phyloP scores from a whole-genome alignment of 805 yeast genomes.

The Zygoascus flipseniorum region DNA sequence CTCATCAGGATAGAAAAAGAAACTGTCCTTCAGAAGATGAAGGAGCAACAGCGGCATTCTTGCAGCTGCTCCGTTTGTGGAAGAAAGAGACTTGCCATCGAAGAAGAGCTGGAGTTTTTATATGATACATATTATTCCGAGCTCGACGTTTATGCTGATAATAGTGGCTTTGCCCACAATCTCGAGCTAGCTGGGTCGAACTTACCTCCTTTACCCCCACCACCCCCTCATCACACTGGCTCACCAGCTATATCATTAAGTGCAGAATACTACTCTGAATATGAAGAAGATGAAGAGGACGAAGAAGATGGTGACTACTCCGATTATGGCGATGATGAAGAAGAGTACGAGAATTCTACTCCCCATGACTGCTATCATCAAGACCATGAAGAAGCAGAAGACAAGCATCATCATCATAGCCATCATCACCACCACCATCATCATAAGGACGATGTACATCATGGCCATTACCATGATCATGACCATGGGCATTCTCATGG shows the following conservation, averaged over 20 bases:
- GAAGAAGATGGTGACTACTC: constrained; percentile 2
- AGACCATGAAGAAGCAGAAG: constrained; percentile 3
- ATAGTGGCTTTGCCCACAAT: not conserved
- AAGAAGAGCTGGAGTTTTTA: constrained; percentile 64
- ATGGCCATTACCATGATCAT: constrained; percentile 5
- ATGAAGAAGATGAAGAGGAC: constrained; percentile 6
- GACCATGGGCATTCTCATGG: constrained; percentile 9
- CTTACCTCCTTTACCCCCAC: not conserved
- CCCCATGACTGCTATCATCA: constrained; percentile 8
- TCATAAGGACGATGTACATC: constrained; percentile 6
- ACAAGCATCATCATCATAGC: constrained; percentile 12
- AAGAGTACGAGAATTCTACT: constrained; percentile 2
- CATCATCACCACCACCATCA: constrained; percentile 9
- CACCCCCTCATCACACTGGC: not conserved
- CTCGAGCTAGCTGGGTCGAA: not conserved
- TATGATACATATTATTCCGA: constrained; percentile 61
- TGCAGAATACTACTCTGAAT: not conserved
- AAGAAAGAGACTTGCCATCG: constrained; percentile 59
- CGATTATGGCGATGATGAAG: constrained; percentile 3
- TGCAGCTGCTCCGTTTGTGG: constrained; percentile 79
- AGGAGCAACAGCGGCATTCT: constrained; percentile 44
- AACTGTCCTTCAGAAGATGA: constrained; percentile 57
- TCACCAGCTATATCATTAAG: not conserved
- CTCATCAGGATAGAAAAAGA: constrained; percentile 61
- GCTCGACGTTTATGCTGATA: constrained; percentile 18